Base-by-base conservation (phyloP, 768 basidiomycete genomes). In the Dioszegia crocea region DNA sequence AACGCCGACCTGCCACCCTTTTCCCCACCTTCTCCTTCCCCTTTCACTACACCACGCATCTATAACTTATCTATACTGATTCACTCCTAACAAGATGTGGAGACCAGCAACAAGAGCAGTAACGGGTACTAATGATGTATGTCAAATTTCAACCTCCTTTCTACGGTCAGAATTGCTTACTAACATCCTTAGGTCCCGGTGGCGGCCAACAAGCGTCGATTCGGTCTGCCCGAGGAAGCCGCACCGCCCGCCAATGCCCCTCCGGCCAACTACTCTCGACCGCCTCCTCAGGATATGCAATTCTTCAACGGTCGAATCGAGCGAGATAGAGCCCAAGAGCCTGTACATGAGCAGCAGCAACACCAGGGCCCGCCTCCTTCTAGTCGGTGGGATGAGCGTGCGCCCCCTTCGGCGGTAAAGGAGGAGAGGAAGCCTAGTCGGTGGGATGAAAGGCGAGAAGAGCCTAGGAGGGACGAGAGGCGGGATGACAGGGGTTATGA, bases 111-210 rank as follows among this genome's bases (percentile, higher is more conserved):
- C 89, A 57, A 85, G 85, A 66, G 87, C 90, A 78, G 88, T 92
- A 27, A 89, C 89, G 38, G 92, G 91, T 57, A 93, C 91, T 21
- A 96, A 96, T 68, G 91, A 94, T 44, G 91, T 89, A 38, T 68
- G 84, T 79, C 11, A 4, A 23, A 9, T 6, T 33, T 33, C 33
- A 33, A 14, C 8, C 33, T 6, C 33, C 6, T 6, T 6, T 6
- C 14, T 33, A n/a, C 19, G 16, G 27, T 23, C 14, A 50, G 40
- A n/a, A 19, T 19, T 30, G 41, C 61, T 71, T 61, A 59, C 68
- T 11, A 63, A 77, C 72, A 6, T 87, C 85, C 55, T 45, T 60
- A 76, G 75, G 67, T 73, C 67, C 92, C 92, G 1, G 84, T 96
- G 59, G 90, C 33, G 33, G 33, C 89, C 50, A 83, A 85, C 68